Conservation (phyloP, 139 green algal genomes). For the Ettlia oleoabundans region DNA sequence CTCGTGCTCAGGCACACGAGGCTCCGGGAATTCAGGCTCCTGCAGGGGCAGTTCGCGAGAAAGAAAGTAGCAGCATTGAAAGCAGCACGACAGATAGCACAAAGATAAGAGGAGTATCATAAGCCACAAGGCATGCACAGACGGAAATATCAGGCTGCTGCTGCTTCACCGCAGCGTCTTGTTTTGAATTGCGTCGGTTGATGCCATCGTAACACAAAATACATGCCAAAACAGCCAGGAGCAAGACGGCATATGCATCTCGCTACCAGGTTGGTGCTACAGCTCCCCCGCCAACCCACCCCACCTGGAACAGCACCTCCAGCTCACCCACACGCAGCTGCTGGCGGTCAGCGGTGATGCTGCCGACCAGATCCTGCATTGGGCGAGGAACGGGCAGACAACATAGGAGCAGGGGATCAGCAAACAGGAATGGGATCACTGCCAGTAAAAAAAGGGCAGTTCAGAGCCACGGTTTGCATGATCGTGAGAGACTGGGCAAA, state of each 20-base stretch:
- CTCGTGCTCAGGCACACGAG: neutral
- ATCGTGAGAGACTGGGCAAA: too few species aligned
- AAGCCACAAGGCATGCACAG: too few species aligned
- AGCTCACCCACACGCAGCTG: conserved; percentile 67
- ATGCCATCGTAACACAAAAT: neutral
- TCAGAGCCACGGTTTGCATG: too few species aligned
- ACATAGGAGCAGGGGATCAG: too few species aligned
- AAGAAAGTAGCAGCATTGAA: neutral
- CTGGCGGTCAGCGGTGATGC: conserved; percentile 51
- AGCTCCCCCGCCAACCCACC: neutral
- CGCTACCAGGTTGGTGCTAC: neutral
- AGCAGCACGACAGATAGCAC: neutral
- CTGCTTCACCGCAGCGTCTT: too few species aligned
- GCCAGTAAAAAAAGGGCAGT: too few species aligned
- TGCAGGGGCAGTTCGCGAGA: neutral
- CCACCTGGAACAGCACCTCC: conserved; percentile 59
- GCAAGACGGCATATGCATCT: neutral
- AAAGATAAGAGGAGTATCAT: neutral
- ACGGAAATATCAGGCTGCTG: too few species aligned
- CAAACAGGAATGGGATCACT: too few species aligned
- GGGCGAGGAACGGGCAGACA: too few species aligned
- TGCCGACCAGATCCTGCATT: conserved; percentile 47
- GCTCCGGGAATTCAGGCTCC: conserved; percentile 11
- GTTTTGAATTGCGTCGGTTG: neutral
- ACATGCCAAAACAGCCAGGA: neutral